Evolutionary conservation across 139 green algal species (phyloP).

Genomic region (Desmodesmus armatus): DNA sequence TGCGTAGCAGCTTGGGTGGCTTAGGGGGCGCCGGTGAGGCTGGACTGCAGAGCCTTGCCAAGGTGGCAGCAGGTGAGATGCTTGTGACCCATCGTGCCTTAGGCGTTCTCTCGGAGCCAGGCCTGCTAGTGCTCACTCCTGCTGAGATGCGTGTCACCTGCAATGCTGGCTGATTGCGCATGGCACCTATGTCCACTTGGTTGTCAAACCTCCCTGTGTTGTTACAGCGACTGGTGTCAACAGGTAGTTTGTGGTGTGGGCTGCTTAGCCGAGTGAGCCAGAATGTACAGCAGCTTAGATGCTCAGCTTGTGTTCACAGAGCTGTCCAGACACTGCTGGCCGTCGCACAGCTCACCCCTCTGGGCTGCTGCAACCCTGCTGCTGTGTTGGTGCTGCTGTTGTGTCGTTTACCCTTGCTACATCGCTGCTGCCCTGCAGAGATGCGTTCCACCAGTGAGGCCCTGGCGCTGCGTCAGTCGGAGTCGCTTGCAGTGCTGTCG

Average conservation of each 20-base stretch:
- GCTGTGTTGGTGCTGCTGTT: background rate
- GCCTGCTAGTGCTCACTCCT: too few species aligned
- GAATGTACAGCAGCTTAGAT: background rate
- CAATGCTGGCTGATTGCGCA: too few species aligned
- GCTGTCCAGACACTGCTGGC: too few species aligned
- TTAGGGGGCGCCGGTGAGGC: background rate
- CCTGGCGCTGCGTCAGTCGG: conserved; percentile 66
- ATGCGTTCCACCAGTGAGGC: conserved; percentile 49
- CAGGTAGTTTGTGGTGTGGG: background rate
- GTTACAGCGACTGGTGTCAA: too few species aligned
- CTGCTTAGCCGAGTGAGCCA: background rate
- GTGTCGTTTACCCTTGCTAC: conserved; percentile 26
- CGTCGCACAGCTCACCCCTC: too few species aligned
- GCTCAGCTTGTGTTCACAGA: too few species aligned
- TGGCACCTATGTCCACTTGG: too few species aligned
- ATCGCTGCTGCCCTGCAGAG: conserved; percentile 33
- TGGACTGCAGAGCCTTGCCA: background rate
- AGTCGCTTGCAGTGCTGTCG: conserved; percentile 60
- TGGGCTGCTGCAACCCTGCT: background rate
- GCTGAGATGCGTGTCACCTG: too few species aligned
- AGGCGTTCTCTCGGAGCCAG: too few species aligned
- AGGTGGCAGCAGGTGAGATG: conserved; percentile 25
- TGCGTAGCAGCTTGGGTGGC: background rate
- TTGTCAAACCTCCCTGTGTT: too few species aligned
- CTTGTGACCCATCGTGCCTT: conserved; percentile 49